A percentile compares a stretch with the other conserved stretches of the same genome.
Evolutionary conservation across 306 rosid genomes (phyloP).

Genomic region (Delonix regia): DNA sequence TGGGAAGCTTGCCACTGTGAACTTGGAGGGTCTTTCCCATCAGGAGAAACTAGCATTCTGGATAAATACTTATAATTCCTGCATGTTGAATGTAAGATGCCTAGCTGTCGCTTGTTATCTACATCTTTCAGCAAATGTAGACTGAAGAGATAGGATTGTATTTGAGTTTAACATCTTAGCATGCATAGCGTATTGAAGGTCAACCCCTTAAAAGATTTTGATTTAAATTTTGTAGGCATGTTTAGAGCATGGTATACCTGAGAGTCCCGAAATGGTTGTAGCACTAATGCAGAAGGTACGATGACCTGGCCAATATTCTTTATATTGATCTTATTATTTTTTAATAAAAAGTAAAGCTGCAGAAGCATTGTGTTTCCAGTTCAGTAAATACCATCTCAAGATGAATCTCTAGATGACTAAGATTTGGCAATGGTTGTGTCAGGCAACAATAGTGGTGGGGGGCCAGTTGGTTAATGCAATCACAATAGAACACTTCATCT

Average conservation of each 20-base stretch:
- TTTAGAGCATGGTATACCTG: conserved; percentile 89
- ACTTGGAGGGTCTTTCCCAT: conserved; percentile 79
- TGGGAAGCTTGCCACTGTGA: conserved; percentile 71
- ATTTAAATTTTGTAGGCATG: conserved; percentile 61
- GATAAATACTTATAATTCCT: conserved; percentile 89
- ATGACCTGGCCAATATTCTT: conserved; percentile 29
- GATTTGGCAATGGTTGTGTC: conserved; percentile 25
- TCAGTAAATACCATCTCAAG: conserved; percentile 8
- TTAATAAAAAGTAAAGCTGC: too few relatives aligned
- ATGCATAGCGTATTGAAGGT: not conserved
- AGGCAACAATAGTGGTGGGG: conserved; percentile 77
- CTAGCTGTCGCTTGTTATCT: conserved; percentile 25
- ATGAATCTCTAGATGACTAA: not conserved
- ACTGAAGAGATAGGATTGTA: not conserved
- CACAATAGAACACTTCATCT: conserved; percentile 84
- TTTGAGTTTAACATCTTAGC: conserved; percentile 15
- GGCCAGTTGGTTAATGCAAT: conserved; percentile 76
- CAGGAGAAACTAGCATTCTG: conserved; percentile 97
- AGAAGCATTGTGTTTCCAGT: not conserved
- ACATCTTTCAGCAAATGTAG: not conserved
- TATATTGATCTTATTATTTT: not conserved
- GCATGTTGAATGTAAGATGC: conserved; percentile 77
- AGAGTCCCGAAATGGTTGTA: conserved; percentile 87
- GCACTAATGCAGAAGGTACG: conserved; percentile 92
- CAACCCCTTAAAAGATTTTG: conserved; percentile 4